Evolutionary conservation across 805 yeast genomes (phyloP), one percentile per base, ranked within the genome.

Genomic region (Metschnikowia picachoensis): DNA sequence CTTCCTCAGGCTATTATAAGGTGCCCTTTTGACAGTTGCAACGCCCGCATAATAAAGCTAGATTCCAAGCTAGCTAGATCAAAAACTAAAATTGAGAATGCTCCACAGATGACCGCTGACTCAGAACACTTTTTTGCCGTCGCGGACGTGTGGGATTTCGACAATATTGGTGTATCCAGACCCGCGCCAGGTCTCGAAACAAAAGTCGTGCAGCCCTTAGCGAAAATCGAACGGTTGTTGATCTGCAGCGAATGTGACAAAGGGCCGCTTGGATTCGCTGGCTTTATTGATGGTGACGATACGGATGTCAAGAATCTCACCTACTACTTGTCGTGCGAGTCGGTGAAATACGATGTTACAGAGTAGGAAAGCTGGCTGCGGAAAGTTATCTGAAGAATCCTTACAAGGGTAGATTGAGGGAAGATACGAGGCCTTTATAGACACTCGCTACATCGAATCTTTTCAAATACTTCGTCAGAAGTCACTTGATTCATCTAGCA

Each of bases 181-280:
- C 67, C 73, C 1, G 41, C 70, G 1, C 58, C 58, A 8, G 58
- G 55, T 10, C 35, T 60, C 60, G 39, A 51, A 56, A 5, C 64
- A 62, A 10, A 44, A 49, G 8, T 46, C 1, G 57, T 56, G 16
- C 49, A 46, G 8, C 45, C 44, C 9, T 41, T 50, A 25, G 57
- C 68, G 12, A 64, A 65, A 25, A 62, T 84, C 17, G 76, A 75
- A 39, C 67, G 89, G 43, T 70, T 80, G 39, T 62, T 86, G 35
- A 73, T 82, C 2, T 86, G 95, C 60, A 79, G 89, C 5, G 90
- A 83, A 49, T 86, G 95, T 65, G 91, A 85, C 54, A 71, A 74
- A 47, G 95, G 95, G 0, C 92, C 92, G 0, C 56, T 86, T 15
- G 95, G 95, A 16, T 82, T 76, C 66, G 89, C 80, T 28, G 83